Evolutionary conservation across 2,329 filamentous ascomycete species (phyloP), one percentile per base, ranked within the genome.

Genomic region (Pseudogymnoascus sp.): DNA sequence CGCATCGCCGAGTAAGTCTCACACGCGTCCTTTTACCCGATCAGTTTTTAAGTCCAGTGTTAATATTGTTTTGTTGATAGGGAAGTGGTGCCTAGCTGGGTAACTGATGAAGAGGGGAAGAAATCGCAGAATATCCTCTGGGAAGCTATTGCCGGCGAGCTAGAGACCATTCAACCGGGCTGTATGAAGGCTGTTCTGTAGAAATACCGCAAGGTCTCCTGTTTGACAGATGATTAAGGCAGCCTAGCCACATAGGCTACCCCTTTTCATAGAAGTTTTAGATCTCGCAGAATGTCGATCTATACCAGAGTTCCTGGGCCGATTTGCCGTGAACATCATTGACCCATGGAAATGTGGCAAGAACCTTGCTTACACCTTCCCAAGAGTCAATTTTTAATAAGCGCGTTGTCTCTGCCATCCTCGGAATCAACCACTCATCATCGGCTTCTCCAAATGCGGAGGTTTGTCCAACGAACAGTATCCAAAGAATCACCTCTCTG

Each of bases 81-180:
- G 15, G 40, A 64, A 23, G 6, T 35, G 23, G 33, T 68, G 6
- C 62, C 65, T 5, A 42, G n/a, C 36, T 68, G 63, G 67, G 35
- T 67, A 28, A 68, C 53, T 4, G 47, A 67, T 60, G 71, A 73
- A 42, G 77, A 66, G 15, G 63, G 63, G 15, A 26, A 61, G 36
- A 63, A 64, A 26, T 42, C 63, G n/a, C 69, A 73, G 64, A 67
- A 73, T 64, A 36, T 53, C 11, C 60, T 72, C 3, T 76, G 74
- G 73, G 65, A 72, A 3, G 53, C 62, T 8, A 44, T 76, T 26
- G 66, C 68, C 4, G 65, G 64, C 17, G 68, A 73, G 63, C 40
- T 76, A 21, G 71, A 76, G 61, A 47, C 42, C 10, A 64, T 69
- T 17, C 66, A 70, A 57, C 72, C 72, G 13, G 73, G 73, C 1